Evolutionary conservation across 306 rosid genomes (phyloP), one percentile per base, ranked within the genome.

Genomic region (Nissolia schottii): DNA sequence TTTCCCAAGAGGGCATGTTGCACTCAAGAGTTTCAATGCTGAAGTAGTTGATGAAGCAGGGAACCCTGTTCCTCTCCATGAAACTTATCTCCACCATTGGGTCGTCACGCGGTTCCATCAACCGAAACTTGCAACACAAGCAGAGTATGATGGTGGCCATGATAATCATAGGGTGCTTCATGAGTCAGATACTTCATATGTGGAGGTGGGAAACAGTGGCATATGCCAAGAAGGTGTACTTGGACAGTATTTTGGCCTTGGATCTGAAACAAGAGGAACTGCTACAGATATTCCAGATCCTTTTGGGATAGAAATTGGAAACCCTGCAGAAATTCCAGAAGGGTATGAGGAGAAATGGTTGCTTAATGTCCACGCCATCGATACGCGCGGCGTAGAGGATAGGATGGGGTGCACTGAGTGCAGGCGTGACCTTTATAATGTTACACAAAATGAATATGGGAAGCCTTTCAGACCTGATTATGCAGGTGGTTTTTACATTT

Each of bases 61-160:
- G 19, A 80, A 81, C 11, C 54, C 89, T 24, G 29, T 87, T 11
- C 85, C 96, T 41, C 94, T 92, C 43, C 85, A 86, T 1, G 92
- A 92, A 74, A 85, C 94, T 61, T 92, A 89, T 75, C 83, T 92
- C 43, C 97, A 92, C 11, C 97, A 92, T 25, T 92, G 96, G 96
- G 25, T 29, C 70, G 18, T 89, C 25, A 16, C 0, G 2, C 71
- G 79, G 58, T 88, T 65, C 67, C 16, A 65, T 41, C 63, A 62
- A 29, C 67, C 67, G 6, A 77, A 20, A 43, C 40, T 64, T 74
- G 59, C 58, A 10, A 22, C 64, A 37, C 43, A 71, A 10, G 45
- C 65, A 13, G 54, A 24, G 5, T 10, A 71, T 34, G 74, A 73
- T 62, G 54, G 32, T n/a, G n/a, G n/a, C n/a, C n/a, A n/a, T n/a